Evolutionary conservation across 495 filamentous ascomycete species (phyloP), one percentile per base, ranked within the genome.

Genomic region (Oidiodendron maius): DNA sequence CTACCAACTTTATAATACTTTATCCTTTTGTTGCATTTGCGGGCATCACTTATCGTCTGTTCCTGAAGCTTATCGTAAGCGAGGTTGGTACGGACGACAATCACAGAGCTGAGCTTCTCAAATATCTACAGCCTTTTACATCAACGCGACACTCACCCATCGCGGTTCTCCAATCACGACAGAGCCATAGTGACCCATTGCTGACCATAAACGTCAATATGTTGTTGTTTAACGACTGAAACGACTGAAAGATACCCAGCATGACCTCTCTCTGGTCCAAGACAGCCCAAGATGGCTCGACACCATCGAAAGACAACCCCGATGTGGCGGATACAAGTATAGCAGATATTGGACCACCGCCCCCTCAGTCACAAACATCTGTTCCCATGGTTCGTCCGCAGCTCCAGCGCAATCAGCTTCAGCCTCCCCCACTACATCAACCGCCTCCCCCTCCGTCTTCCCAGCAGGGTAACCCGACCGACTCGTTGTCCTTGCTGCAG

Each of bases 401-500:
- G 24, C 60, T 83, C 16, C 68, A 68, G 48, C 72, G 82, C 44
- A 81, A 83, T 44, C 69, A 71, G 42, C 81, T 80, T 12, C 75
- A 74, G 32, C 76, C 80, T 12, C 61, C 74, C 30, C 78, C 81
- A 41, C 71, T 72, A 23, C 76, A 81, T 25, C 76, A 80, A 4
- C 74, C 80, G 23, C 78, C 79, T 22, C 72, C 75, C 26, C 71
- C 53, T 44, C 55, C 58, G 25, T 38, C 52, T 15, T 40, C 57
- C 2, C 52, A 55, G 20, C 51, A 52, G 46, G 63, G 64, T 16
- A 70, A 73, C 40, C 70, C 78, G 2, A 70, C 80, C 18, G 89
- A 93, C 63, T 95, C 87, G 13, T 72, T 95, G 38, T 95, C 86
- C 40, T 70, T 95, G 37, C 76, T 82, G 49, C 89, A 98, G 66